Evolutionary conservation across 1,139 yeast genomes (phyloP).

Genomic region (Suhomyces yuchorum): DNA sequence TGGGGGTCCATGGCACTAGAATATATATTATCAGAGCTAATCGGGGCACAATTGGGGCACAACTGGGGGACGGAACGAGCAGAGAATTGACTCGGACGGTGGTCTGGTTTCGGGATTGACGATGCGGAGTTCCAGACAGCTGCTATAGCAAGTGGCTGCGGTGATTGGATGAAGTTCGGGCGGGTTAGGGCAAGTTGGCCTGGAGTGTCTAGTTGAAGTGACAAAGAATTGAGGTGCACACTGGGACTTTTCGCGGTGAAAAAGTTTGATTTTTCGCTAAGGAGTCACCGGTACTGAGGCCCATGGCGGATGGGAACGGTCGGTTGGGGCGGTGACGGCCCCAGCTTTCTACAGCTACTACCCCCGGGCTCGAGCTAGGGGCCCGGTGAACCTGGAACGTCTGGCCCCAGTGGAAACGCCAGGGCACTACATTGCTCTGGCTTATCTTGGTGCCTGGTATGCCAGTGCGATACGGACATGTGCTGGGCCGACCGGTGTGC

Average conservation of each 20-base stretch:
- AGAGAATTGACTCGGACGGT: neutral
- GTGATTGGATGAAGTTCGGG: neutral
- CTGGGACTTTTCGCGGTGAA: neutral
- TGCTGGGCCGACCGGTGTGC: neutral
- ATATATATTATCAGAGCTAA: neutral
- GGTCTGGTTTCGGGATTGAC: neutral
- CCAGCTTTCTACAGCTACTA: neutral
- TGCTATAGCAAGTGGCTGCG: neutral
- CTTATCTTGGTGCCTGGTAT: neutral
- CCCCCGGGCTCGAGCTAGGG: too few relatives aligned
- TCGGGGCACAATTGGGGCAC: neutral
- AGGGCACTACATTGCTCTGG: neutral
- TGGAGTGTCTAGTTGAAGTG: neutral
- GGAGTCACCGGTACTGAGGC: neutral
- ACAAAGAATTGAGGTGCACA: neutral
- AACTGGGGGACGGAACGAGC: neutral
- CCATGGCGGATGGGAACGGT: neutral
- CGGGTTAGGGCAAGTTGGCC: neutral
- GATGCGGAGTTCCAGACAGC: neutral
- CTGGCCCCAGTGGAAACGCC: too few relatives aligned
- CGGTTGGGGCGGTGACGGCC: neutral
- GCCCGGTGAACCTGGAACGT: too few relatives aligned
- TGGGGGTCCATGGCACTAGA: conserved; percentile 19
- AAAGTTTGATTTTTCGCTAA: neutral
- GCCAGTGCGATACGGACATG: conserved; percentile 10